Evolutionary conservation across 768 basidiomycete genomes (phyloP), one percentile per base, ranked within the genome.

Genomic region (Trametes cubensis): DNA sequence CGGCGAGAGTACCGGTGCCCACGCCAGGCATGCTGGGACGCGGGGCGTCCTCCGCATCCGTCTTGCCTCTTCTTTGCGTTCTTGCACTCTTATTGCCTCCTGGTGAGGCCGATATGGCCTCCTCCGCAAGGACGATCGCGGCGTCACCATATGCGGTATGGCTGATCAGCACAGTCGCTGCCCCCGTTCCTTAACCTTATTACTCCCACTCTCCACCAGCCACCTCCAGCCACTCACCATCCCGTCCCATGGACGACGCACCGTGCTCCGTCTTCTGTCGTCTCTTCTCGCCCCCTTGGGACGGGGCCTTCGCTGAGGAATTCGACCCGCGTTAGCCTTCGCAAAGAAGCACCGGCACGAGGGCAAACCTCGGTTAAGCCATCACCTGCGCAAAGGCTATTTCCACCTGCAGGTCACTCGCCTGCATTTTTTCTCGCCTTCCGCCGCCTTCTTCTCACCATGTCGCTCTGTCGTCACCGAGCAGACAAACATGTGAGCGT

Each of bases 1-100:
- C 44, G 55, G 41, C 61, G 61, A 58, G 50, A 55, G 61, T 53
- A 15, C 61, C 61, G 55, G 49, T 52, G 23, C 47, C 55, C 55
- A 49, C 55, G 49, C 52, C 49, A 26, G 20, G 30, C 21, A 58
- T 46, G 21, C 39, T 44, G 42, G 42, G 13, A n/a, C 23, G 20
- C 45, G 58, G 58, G 44, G 44, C 58, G 49, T 34, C 28, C 58
- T 45, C 58, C 58, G 49, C 30, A 42, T 38, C 47, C 48, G 45
- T 49, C 30, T 20, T 40, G 38, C 45, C 23, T 40, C 48, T 45
- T 44, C 48, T 34, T 44, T 41, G 47, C 21, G 18, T 56, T 56
- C 55, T 34, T 44, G 44, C 44, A 56, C 55, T 56, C 44, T 56
- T 56, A 59, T 51, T 42, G 40, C 48, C 48, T 23, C 48, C 39